Conservation (phyloP, 331 rosid genomes). For the Saraca asoca region DNA sequence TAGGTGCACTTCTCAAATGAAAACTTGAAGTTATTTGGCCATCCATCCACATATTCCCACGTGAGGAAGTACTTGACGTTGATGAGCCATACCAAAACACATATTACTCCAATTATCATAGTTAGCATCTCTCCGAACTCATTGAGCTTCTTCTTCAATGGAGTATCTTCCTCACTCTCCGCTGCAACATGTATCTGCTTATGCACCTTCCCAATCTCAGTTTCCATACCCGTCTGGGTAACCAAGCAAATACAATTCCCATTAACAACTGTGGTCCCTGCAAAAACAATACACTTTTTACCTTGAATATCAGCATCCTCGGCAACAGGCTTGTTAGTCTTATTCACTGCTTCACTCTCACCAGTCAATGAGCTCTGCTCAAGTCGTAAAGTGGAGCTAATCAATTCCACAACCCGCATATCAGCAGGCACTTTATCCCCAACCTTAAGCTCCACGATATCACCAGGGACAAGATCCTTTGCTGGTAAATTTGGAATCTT, state of each 20-base stretch:
- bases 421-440: conserved; percentile 89
- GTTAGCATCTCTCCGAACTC: conserved; percentile 73
- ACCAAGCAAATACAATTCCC: conserved; percentile 80
- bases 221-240: conserved; percentile 66
- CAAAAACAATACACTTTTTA: conserved; percentile 66
- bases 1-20: conserved; percentile 80
- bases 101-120: conserved; percentile 63
- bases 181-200: conserved; percentile 66
- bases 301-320: conserved; percentile 74
- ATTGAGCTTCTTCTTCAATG: conserved; percentile 78
- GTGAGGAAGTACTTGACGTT: conserved; percentile 79
- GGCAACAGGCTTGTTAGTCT: conserved; percentile 55
- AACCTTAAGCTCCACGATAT: conserved; percentile 70
- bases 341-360: conserved; percentile 85
- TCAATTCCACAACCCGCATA: conserved; percentile 71
- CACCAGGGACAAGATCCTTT: conserved; percentile 70
- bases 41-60: conserved; percentile 70
- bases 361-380: conserved; percentile 88
- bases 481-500: conserved; percentile 48
- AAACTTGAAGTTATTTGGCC: conserved; percentile 74
- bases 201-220: conserved; percentile 87
- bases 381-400: conserved; percentile 74
- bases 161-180: conserved; percentile 75
- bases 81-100: conserved; percentile 75
- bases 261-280: conserved; percentile 76